Conservation (phyloP, 1,139 yeast genomes). For the Trichomonascaceae sp. region DNA sequence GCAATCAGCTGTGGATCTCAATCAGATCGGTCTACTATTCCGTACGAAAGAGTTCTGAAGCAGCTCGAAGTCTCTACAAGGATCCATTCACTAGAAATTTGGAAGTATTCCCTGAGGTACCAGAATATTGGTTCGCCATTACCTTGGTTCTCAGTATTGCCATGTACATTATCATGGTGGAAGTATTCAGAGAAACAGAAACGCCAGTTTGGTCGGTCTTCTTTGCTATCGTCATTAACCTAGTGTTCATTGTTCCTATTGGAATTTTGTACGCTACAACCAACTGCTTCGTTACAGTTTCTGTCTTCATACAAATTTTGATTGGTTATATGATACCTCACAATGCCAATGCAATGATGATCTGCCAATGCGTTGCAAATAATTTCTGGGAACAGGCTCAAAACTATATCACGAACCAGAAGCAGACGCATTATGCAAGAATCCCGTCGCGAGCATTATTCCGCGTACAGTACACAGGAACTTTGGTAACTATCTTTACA, state of each 20-base stretch:
- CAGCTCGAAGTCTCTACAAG: constrained; percentile 30
- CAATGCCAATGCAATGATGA: constrained; percentile 54
- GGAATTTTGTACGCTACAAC: constrained; percentile 45
- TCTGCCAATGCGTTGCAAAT: constrained; percentile 51
- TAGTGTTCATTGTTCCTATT: constrained; percentile 50
- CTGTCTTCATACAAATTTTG: constrained; percentile 48
- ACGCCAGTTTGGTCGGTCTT: constrained; percentile 55
- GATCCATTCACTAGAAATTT: constrained; percentile 52
- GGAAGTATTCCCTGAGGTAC: constrained; percentile 52
- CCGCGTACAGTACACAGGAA: constrained; percentile 48
- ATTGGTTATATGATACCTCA: constrained; percentile 62
- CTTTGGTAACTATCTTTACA: constrained; percentile 35
- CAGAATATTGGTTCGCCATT: constrained; percentile 52
- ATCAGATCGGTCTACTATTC: constrained; percentile 14
- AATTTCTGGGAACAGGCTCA: constrained; percentile 58
- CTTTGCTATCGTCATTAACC: constrained; percentile 49
- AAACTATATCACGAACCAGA: constrained; percentile 44
- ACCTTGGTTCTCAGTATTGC: constrained; percentile 41
- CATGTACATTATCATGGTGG: constrained; percentile 39
- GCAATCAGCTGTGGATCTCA: constrained; percentile 11
- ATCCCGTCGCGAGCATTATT: constrained; percentile 57
- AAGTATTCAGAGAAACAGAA: constrained; percentile 38
- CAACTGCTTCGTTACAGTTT: constrained; percentile 47
- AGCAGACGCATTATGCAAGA: constrained; percentile 51
- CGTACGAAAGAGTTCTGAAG: constrained; percentile 11